Evolutionary conservation across 2,329 filamentous ascomycete genomes (phyloP).

Genomic region (Alternaria gansuensis): DNA sequence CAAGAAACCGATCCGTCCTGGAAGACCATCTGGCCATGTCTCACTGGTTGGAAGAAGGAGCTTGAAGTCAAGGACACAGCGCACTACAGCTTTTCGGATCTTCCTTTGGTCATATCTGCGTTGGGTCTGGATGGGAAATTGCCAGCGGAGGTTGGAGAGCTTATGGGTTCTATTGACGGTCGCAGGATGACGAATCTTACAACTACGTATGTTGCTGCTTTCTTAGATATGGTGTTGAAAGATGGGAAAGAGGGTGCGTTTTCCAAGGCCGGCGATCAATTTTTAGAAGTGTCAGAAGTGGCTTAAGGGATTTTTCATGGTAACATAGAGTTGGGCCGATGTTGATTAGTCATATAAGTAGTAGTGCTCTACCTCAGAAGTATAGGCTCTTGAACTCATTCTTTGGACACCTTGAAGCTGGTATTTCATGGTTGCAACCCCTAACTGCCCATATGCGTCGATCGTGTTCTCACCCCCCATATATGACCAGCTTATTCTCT

Average conservation of each 20-base stretch:
- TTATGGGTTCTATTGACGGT: conserved; percentile 37
- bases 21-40: conserved; percentile 34
- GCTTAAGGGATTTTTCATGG: conserved; percentile 1
- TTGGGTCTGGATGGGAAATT: conserved; percentile 31
- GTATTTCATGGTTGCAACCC: too few relatives aligned
- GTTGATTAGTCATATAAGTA: background rate
- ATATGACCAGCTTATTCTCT: too few relatives aligned
- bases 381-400: background rate
- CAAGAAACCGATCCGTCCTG: conserved; percentile 42
- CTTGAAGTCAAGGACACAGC: conserved; percentile 36
- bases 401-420: background rate
- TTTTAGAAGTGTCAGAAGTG: conserved; percentile 31
- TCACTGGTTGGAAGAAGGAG: conserved; percentile 41
- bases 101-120: conserved; percentile 28
- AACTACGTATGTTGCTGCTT: conserved; percentile 30
- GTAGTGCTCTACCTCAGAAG: background rate
- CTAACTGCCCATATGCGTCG: too few relatives aligned
- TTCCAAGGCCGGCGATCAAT: conserved; percentile 7
- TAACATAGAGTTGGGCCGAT: background rate
- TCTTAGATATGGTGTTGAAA: conserved; percentile 37
- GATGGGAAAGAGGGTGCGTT: conserved; percentile 16
- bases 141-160: conserved; percentile 28
- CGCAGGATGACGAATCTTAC: conserved; percentile 32
- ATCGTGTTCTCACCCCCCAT: too few relatives aligned
- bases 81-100: conserved; percentile 44